Conservation (phyloP, 495 filamentous ascomycete genomes). For the Oidiodendron maius region DNA sequence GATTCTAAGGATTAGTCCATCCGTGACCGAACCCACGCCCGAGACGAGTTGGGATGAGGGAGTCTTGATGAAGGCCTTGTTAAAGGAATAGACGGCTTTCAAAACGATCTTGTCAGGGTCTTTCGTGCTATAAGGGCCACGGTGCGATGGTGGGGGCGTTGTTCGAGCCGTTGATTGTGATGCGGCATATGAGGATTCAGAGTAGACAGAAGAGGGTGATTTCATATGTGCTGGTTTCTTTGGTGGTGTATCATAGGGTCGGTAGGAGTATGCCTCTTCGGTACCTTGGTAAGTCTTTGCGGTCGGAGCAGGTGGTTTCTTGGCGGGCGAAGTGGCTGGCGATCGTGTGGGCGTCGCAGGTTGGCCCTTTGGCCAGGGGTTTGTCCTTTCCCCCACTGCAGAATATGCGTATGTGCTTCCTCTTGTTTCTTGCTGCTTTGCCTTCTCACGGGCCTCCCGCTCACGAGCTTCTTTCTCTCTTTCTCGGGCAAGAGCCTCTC, state of each 20-base stretch:
- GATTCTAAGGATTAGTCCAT: constrained; percentile 79
- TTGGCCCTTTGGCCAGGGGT: constrained; percentile 48
- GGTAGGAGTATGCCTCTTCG: constrained; percentile 68
- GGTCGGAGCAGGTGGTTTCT: constrained; percentile 47
- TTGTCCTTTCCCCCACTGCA: constrained; percentile 49
- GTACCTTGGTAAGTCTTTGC: constrained; percentile 56
- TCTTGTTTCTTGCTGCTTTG: constrained; percentile 20
- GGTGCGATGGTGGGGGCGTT: constrained; percentile 72
- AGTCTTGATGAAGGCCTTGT: constrained; percentile 72
- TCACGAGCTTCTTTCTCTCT: constrained; percentile 25
- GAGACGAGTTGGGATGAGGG: constrained; percentile 78
- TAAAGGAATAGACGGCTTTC: constrained; percentile 84
- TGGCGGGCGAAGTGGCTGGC: constrained; percentile 27
- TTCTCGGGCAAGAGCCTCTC: constrained; percentile 25
- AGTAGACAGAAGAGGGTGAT: constrained; percentile 63
- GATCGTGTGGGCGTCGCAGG: constrained; percentile 25
- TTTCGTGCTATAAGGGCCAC: constrained; percentile 71
- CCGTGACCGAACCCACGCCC: constrained; percentile 68
- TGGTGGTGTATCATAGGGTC: constrained; percentile 74
- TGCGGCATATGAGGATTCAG: constrained; percentile 78
- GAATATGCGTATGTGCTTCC: constrained; percentile 43
- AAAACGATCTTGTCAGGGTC: constrained; percentile 95
- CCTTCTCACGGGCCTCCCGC: constrained; percentile 30
- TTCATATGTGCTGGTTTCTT: constrained; percentile 42
- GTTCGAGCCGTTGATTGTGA: constrained; percentile 80